A percentile compares a stretch with the other conserved stretches of the same genome.
Evolutionary conservation across 306 rosid species (phyloP).

Genomic region (Glycine latifolia): DNA sequence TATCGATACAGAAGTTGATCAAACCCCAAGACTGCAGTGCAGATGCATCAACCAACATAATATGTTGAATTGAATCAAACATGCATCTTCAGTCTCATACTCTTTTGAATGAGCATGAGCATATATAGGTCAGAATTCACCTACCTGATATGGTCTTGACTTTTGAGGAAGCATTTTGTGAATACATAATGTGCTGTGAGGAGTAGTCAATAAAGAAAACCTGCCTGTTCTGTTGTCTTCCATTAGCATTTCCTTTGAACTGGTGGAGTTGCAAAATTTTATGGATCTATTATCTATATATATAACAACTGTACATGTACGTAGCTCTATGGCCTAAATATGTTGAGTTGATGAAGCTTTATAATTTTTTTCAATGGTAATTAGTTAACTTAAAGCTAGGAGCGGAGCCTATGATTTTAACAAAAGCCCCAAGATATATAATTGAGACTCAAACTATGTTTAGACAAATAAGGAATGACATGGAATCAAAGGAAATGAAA

Average conservation of each 20-base stretch:
- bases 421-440: neutral
- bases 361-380: slow-evolving; percentile 6
- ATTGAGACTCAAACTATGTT: too few species aligned
- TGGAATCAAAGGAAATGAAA: too few species aligned
- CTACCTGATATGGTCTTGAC: neutral
- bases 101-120: neutral
- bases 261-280: slow-evolving; percentile 1
- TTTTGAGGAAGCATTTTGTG: neutral
- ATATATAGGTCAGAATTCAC: neutral
- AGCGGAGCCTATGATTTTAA: too few species aligned
- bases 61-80: too few species aligned
- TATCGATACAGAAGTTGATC: neutral
- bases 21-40: neutral
- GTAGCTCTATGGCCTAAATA: neutral
- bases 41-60: neutral
- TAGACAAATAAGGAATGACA: too few species aligned
- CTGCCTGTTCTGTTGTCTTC: neutral
- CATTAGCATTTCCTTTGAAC: neutral
- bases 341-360: neutral
- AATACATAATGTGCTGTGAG: neutral
- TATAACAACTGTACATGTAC: neutral
- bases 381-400: neutral
- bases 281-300: neutral
- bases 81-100: neutral
- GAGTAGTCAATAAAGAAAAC: neutral